phyloP scores from a whole-genome alignment of 2,329 filamentous ascomycete genomes.

The Aspergillus latus region DNA sequence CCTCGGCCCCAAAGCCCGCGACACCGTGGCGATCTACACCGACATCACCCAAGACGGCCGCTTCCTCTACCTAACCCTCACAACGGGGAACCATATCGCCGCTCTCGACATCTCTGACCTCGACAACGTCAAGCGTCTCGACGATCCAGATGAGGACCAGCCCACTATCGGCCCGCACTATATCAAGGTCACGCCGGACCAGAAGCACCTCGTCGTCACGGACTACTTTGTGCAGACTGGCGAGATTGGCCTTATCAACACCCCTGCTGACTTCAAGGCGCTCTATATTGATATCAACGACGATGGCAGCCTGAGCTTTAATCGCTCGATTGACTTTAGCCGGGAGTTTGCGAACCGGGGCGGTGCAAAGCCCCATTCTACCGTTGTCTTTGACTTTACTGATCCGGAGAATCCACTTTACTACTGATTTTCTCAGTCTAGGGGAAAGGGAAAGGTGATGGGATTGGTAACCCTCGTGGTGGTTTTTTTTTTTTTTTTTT shows the following conservation, averaged over 20 bases:
- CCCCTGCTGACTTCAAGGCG: constrained; percentile 61
- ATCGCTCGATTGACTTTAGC: constrained; percentile 60
- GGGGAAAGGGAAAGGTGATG: too few species aligned
- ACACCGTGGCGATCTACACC: constrained; percentile 61
- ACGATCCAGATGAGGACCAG: constrained; percentile 59
- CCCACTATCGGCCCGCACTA: constrained; percentile 64
- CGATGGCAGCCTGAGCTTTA: constrained; percentile 59
- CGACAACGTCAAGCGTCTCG: constrained; percentile 60
- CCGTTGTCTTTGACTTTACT: constrained; percentile 57
- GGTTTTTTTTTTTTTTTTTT: too few species aligned
- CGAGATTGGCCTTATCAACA: constrained; percentile 61
- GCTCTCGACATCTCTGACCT: constrained; percentile 63
- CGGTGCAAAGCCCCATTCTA: constrained; percentile 59
- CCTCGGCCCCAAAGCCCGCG: constrained; percentile 55
- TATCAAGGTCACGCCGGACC: constrained; percentile 63
- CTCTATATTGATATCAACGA: constrained; percentile 60
- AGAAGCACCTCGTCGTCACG: constrained; percentile 64
- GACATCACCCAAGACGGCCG: constrained; percentile 61
- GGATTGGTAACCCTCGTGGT: too few species aligned
- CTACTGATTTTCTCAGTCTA: constrained; percentile 18
- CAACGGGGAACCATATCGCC: constrained; percentile 62
- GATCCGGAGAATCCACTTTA: constrained; percentile 52
- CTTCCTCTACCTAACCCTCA: constrained; percentile 61
- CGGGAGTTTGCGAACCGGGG: constrained; percentile 55
- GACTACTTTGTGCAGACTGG: constrained; percentile 66